phyloP scores from a whole-genome alignment of 2,329 filamentous ascomycete species.

The Ophiostoma ips region DNA sequence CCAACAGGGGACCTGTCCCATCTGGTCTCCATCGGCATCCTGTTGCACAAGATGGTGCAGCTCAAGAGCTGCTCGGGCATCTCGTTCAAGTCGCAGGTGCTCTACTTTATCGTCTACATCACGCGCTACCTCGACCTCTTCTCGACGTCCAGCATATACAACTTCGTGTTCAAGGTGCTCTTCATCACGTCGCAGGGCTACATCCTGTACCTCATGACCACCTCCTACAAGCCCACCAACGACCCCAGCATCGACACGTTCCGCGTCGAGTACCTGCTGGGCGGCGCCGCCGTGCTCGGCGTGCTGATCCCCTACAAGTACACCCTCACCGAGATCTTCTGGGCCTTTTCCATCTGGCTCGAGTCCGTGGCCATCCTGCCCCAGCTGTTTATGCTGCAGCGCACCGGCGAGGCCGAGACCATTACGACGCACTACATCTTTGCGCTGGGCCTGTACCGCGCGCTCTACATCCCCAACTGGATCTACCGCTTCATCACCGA shows the following conservation, averaged over 20 bases:
- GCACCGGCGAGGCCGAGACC: slow-evolving; percentile 96
- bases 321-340: slow-evolving; percentile 70
- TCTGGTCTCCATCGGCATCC: slow-evolving; percentile 81
- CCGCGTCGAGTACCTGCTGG: slow-evolving; percentile 87
- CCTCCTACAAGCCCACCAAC: slow-evolving; percentile 92
- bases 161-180: slow-evolving; percentile 87
- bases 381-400: slow-evolving; percentile 94
- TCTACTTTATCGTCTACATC: slow-evolving; percentile 88
- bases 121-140: slow-evolving; percentile 92
- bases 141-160: slow-evolving; percentile 73
- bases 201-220: slow-evolving; percentile 96
- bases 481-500: slow-evolving; percentile 79
- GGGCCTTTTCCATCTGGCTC: slow-evolving; percentile 97
- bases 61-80: slow-evolving; percentile 95
- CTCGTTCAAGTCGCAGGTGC: slow-evolving; percentile 95
- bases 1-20: slow-evolving; percentile 84
- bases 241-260: slow-evolving; percentile 96
- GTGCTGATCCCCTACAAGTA: slow-evolving; percentile 79
- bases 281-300: slow-evolving; percentile 63
- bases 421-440: slow-evolving; percentile 98
- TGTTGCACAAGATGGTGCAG: slow-evolving; percentile 92
- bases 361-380: slow-evolving; percentile 93
- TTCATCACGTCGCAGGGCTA: slow-evolving; percentile 86
- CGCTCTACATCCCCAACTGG: slow-evolving; percentile 50
- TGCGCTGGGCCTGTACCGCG: slow-evolving; percentile 38